Evolutionary conservation across 2,329 filamentous ascomycete species (phyloP).

Genomic region (Fusarium stilboides): DNA sequence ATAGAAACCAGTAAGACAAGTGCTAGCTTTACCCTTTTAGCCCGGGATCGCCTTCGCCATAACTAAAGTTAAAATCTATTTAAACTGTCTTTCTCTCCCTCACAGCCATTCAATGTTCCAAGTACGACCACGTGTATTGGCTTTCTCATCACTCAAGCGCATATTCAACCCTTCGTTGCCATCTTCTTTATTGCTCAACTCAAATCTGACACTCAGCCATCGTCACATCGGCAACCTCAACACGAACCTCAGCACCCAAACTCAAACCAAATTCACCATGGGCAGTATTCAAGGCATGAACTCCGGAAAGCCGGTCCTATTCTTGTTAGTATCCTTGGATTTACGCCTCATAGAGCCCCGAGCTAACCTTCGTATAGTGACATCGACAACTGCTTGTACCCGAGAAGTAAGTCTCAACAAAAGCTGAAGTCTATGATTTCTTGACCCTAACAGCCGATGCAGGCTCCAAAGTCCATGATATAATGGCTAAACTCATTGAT

Average conservation of each 20-base stretch:
- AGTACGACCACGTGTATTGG: conserved; percentile 44
- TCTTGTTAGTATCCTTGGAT: conserved; percentile 56
- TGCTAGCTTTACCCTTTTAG: conserved; percentile 27
- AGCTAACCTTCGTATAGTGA: conserved; percentile 74
- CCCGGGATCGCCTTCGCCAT: conserved; percentile 21
- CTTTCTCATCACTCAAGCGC: conserved; percentile 36
- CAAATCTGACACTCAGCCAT: conserved; percentile 31
- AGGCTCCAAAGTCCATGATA: conserved; percentile 86
- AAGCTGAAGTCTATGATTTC: conserved; percentile 6
- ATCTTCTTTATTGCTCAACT: conserved; percentile 29
- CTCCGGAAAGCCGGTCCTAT: conserved; percentile 58
- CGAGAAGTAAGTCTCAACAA: conserved; percentile 75
- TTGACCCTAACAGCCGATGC: conserved; percentile 21
- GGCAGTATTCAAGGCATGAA: conserved; percentile 54
- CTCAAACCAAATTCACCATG: conserved; percentile 47
- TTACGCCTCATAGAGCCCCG: neutral
- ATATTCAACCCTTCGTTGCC: conserved; percentile 27
- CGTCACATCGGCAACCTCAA: conserved; percentile 22
- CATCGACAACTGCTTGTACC: conserved; percentile 98
- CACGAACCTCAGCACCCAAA: conserved; percentile 19
- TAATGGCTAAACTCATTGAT: conserved; percentile 88
- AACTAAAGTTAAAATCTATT: conserved; percentile 19
- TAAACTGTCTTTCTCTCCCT: conserved; percentile 14
- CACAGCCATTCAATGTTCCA: conserved; percentile 43
- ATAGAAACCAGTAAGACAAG: conserved; percentile 26